Conservation (phyloP, 768 basidiomycete genomes). For the Serendipita sp. region DNA sequence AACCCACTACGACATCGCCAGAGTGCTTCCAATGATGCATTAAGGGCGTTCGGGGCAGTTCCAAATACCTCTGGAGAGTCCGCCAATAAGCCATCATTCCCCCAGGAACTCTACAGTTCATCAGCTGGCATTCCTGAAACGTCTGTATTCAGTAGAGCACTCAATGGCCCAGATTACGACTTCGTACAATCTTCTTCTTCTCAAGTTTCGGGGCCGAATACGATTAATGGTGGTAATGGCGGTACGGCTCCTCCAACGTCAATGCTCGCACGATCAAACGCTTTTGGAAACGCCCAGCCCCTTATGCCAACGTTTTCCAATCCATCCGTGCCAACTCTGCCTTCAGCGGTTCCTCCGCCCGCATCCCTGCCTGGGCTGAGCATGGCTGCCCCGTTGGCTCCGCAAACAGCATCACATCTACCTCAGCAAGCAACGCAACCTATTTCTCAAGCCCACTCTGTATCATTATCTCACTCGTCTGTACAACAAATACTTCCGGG, state of each 20-base stretch:
- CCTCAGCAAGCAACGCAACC: neutral
- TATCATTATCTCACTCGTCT: constrained; percentile 1
- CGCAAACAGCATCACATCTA: neutral
- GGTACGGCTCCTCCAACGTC: neutral
- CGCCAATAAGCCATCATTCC: neutral
- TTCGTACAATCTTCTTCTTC: neutral
- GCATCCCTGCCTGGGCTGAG: neutral
- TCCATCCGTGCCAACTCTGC: neutral
- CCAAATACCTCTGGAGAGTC: neutral
- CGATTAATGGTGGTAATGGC: neutral
- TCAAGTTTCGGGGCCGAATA: neutral
- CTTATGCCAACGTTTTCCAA: neutral
- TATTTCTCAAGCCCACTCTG: neutral
- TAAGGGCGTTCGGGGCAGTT: neutral
- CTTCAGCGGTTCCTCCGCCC: neutral
- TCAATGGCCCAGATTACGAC: neutral
- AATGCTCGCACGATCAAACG: neutral
- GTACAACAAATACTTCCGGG: neutral
- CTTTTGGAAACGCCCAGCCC: neutral
- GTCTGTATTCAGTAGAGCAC: neutral
- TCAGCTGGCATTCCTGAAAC: neutral
- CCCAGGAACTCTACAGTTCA: constrained; percentile 3
- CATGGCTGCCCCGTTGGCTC: neutral
- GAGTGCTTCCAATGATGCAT: neutral
- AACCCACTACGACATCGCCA: constrained; percentile 3